phyloP scores from a whole-genome alignment of 2,329 filamentous ascomycete genomes.

The Simplicillium aogashimaense region DNA sequence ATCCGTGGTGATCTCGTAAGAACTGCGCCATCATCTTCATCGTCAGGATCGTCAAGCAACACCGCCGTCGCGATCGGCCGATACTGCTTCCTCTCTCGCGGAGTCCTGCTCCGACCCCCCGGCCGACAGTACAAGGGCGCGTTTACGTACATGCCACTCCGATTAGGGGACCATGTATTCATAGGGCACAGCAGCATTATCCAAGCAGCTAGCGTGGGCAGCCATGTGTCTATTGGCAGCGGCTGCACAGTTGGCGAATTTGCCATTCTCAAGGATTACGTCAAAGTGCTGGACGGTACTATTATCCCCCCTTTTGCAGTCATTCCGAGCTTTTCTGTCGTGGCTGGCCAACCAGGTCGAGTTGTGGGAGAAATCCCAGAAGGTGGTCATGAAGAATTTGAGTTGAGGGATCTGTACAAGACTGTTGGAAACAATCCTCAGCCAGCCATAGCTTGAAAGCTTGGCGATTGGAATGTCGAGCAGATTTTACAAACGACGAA shows the following conservation, averaged over 20 bases:
- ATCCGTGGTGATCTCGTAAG: conserved; percentile 81
- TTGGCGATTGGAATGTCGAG: too few relatives aligned
- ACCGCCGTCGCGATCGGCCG: conserved; percentile 79
- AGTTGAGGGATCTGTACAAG: conserved; percentile 55
- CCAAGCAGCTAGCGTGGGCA: conserved; percentile 74
- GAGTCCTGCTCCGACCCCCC: conserved; percentile 72
- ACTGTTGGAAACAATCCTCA: conserved; percentile 49
- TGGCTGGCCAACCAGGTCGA: conserved; percentile 72
- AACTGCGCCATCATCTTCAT: conserved; percentile 35
- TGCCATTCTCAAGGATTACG: conserved; percentile 88
- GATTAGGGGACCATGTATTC: conserved; percentile 91
- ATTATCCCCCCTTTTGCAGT: conserved; percentile 85
- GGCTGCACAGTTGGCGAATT: conserved; percentile 74
- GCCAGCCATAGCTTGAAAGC: conserved; percentile 9
- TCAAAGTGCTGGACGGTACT: conserved; percentile 74
- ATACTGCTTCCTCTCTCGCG: conserved; percentile 79
- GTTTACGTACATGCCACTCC: conserved; percentile 78
- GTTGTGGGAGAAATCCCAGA: conserved; percentile 75
- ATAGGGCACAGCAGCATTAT: conserved; percentile 67
- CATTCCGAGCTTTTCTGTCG: conserved; percentile 82
- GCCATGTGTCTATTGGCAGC: conserved; percentile 75
- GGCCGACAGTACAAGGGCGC: conserved; percentile 70
- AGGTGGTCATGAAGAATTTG: conserved; percentile 55
- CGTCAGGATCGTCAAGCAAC: conserved; percentile 30
- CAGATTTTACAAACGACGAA: too few relatives aligned